Conservation (phyloP, 352 stramenopile species). For the Globisporangium spinosum region DNA sequence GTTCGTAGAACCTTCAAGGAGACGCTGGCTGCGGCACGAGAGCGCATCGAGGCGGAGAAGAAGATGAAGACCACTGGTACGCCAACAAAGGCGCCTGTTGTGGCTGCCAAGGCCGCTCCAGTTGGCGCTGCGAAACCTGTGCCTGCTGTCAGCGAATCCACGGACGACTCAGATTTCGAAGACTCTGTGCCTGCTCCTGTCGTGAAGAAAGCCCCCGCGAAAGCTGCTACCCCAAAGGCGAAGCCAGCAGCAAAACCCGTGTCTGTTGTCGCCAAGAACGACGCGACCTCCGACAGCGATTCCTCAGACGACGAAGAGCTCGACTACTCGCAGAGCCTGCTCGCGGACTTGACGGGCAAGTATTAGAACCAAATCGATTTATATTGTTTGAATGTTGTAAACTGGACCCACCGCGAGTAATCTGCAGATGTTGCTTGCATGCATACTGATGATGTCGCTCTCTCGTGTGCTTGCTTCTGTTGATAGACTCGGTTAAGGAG, state of each 20-base stretch:
- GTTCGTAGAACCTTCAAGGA: slow-evolving; percentile 36
- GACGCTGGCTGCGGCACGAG: slow-evolving; percentile 36
- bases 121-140: slow-evolving; percentile 5
- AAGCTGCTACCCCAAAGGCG: not conserved
- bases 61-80: slow-evolving; percentile 11
- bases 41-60: slow-evolving; percentile 34
- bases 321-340: slow-evolving; percentile 73
- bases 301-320: slow-evolving; percentile 62
- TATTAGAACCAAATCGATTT: slow-evolving; percentile 17
- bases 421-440: slow-evolving; percentile 9
- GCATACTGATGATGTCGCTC: slow-evolving; percentile 11
- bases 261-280: slow-evolving; percentile 12
- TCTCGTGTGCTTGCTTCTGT: not conserved
- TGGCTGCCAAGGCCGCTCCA: slow-evolving; percentile 4
- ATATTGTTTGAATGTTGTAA: slow-evolving; percentile 14
- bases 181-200: slow-evolving; percentile 12
- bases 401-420: slow-evolving; percentile 12
- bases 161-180: slow-evolving; percentile 36
- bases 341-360: slow-evolving; percentile 72
- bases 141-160: slow-evolving; percentile 19
- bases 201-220: slow-evolving; percentile 3
- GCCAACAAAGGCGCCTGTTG: slow-evolving; percentile 6
- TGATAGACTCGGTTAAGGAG: slow-evolving; percentile 14
- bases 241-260: slow-evolving; percentile 15
- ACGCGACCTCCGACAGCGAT: slow-evolving; percentile 23